Conservation (phyloP, 2,329 filamentous ascomycete genomes). For the Hymenoscyphus occultus region DNA sequence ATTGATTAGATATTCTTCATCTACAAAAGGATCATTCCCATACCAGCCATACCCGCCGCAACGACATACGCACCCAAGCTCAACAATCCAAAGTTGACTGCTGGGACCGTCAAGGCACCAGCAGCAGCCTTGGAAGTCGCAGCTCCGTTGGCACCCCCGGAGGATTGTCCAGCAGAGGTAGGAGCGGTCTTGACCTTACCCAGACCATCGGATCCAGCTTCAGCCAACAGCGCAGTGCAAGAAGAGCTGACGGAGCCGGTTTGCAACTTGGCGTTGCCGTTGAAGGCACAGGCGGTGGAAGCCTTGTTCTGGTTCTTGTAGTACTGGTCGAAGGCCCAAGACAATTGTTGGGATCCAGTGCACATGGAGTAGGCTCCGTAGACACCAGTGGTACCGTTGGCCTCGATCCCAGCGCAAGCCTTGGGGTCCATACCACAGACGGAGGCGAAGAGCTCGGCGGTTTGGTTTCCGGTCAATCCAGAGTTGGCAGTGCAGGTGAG, state of each 20-base stretch:
- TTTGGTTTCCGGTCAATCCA: constrained; percentile 55
- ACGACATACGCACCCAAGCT: constrained; percentile 49
- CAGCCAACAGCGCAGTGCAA: constrained; percentile 58
- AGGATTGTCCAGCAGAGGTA: constrained; percentile 34
- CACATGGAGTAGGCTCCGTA: constrained; percentile 83
- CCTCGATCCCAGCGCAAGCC: constrained; percentile 66
- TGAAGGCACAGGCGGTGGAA: constrained; percentile 66
- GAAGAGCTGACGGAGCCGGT: constrained; percentile 44
- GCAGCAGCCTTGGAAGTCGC: constrained; percentile 39
- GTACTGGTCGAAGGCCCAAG: constrained; percentile 72
- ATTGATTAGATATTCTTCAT: no score
- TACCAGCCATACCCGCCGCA: constrained; percentile 49
- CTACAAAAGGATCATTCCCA: constrained; percentile 53
- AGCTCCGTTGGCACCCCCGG: constrained; percentile 21
- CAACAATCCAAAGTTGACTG: constrained; percentile 44
- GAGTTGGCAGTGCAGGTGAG: constrained; percentile 67
- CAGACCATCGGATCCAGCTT: constrained; percentile 60
- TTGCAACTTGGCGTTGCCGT: constrained; percentile 59
- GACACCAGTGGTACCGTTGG: constrained; percentile 62
- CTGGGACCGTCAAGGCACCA: constrained; percentile 40
- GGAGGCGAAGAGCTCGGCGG: constrained; percentile 67
- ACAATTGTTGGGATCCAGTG: constrained; percentile 65
- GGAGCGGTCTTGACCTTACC: constrained; percentile 51
- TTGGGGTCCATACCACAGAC: constrained; percentile 60
- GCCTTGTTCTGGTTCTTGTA: constrained; percentile 56